These are phyloP conservation scores for Saturnispora diversa DNA, from an alignment of 805 yeast genomes.

Conservation along the genomic window DNA sequence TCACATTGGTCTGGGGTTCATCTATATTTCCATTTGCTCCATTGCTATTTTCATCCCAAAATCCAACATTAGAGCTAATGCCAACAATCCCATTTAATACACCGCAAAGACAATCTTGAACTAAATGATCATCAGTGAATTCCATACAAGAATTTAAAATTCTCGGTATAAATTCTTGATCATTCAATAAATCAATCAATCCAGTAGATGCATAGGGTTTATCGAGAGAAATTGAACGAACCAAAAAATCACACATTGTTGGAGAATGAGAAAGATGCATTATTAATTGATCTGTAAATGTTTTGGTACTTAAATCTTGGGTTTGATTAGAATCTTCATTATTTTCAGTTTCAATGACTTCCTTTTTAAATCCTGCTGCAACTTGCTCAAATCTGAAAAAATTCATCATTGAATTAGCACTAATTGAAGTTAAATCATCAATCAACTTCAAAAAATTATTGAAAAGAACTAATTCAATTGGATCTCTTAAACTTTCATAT, in stretches of 20 bases:
- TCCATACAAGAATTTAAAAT: conserved; percentile 57
- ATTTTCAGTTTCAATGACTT: not conserved
- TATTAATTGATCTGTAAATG: conserved; percentile 66
- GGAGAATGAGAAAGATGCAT: conserved; percentile 74
- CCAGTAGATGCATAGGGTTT: conserved; percentile 85
- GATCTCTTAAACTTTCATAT: conserved; percentile 22
- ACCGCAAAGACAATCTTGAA: conserved; percentile 46
- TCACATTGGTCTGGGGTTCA: no score
- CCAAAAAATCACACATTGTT: conserved; percentile 78
- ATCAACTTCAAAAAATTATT: conserved; percentile 67
- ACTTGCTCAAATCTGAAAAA: conserved; percentile 47
- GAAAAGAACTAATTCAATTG: conserved; percentile 25
- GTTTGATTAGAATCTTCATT: not conserved
- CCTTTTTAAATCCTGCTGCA: conserved; percentile 1
- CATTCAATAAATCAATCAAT: conserved; percentile 62
- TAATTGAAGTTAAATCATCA: conserved; percentile 75
- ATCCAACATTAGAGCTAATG: conserved; percentile 32
- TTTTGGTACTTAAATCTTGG: conserved; percentile 14
- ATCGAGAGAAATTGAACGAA: conserved; percentile 84
- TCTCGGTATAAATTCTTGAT: conserved; percentile 60
- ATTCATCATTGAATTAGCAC: conserved; percentile 65
- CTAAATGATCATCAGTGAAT: conserved; percentile 26
- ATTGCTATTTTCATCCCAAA: conserved; percentile 24
- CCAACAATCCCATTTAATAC: conserved; percentile 83
- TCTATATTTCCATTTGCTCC: conserved; percentile 25